These are phyloP conservation scores for Fusarium sp. DNA, from an alignment of 2,329 filamentous ascomycete species.

Conservation along the genomic window DNA sequence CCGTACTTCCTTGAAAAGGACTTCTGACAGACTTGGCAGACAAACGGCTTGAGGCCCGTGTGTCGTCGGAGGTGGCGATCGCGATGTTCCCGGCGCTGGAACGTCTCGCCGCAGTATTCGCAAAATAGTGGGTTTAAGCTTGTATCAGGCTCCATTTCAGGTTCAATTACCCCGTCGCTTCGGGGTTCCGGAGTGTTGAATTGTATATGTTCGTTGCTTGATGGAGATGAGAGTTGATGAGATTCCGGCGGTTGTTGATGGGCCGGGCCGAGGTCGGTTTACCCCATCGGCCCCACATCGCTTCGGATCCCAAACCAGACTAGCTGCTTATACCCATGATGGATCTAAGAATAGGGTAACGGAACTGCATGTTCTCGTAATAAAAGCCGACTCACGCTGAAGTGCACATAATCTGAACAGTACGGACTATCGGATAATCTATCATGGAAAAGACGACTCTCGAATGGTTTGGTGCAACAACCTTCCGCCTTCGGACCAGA, in stretches of 20 bases:
- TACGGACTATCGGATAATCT: fast-evolving
- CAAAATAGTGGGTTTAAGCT: not conserved
- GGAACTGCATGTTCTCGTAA: fast-evolving
- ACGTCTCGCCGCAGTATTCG: not conserved
- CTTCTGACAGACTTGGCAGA: not conserved
- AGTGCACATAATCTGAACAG: too few species aligned
- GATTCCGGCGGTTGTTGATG: fast-evolving
- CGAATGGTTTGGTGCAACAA: conserved; percentile 7
- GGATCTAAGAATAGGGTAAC: not conserved
- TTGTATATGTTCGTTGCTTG: fast-evolving
- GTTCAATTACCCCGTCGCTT: not conserved
- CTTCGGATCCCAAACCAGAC: not conserved
- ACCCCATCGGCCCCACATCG: not conserved
- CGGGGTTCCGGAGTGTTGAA: not conserved
- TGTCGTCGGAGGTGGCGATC: conserved; percentile 8
- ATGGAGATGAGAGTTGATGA: not conserved
- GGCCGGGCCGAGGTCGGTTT: not conserved
- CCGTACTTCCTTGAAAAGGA: not conserved
- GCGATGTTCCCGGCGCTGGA: conserved; percentile 1
- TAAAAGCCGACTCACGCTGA: not conserved
- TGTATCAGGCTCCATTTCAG: not conserved
- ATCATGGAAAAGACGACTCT: not conserved
- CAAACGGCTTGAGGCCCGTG: not conserved
- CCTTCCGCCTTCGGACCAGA: not conserved
- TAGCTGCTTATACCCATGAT: fast-evolving